Base-by-base conservation (phyloP, 192 early-diverging fungal species). In the Jimgerdemannia lactiflua region DNA sequence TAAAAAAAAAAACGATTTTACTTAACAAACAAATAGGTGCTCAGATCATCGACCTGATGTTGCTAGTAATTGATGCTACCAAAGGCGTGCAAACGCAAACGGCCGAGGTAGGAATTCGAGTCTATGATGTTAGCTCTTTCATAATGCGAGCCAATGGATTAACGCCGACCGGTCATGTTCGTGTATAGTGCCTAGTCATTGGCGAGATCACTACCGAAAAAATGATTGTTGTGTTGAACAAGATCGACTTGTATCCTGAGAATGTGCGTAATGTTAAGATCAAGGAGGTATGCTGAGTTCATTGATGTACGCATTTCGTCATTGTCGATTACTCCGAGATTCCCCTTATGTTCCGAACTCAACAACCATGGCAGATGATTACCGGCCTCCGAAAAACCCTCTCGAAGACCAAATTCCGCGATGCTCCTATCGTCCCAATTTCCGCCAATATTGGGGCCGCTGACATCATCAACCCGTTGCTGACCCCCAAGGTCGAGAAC, bases 71-170 rank as follows among this genome's bases (percentile, higher is more conserved):
- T 6, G 67, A 68, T 41, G 67, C 67, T 9, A 68, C 67, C 6
- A 68, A 68, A 18, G 67, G 67, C 18, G 67, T 68, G 67, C 67
- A 68, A 18, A 41, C 67, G 18, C 67, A 68, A 18, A 68, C 67
- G 9, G 67, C 67, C 7, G 67, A 68, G 67, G 67, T 68, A 59
- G 14, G 6, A 10, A 10, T 59, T 59, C 14, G 6, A 10, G 6
- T 59, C 14, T 59, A 10, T 59, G 49, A 10, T 59, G 29, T 29
- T 29, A 29, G 29, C 29, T 29, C 29, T 29, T 29, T 29, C 29
- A 29, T 29, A 29, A 29, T 29, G 29, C 29, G 29, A 29, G 29
- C 29, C 29, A 29, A 29, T 29, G 29, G 29, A 29, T 29, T 29
- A 29, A 29, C 29, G 29, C 29, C 29, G 29, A 29, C 29, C 29